Evolutionary conservation across 2,329 filamentous ascomycete genomes (phyloP), one percentile per base, ranked within the genome.

Genomic region (Rhynchosporium graminicola): DNA sequence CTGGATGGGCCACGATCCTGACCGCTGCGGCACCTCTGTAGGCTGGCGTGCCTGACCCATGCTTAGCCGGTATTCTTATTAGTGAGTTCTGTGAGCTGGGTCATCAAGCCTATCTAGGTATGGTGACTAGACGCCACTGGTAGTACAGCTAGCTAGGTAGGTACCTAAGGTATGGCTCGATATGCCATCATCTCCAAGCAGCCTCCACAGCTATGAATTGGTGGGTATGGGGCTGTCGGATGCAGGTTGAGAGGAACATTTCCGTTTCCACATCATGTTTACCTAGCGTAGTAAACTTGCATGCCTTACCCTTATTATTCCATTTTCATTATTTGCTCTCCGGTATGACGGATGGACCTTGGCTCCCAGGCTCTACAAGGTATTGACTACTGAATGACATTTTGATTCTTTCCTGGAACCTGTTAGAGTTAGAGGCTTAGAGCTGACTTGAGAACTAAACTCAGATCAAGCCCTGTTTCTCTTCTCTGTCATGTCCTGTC

Each of bases 181-280:
- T 20, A 38, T 51, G 43, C 43, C 40, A 56, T 59, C 56, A 59
- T 38, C 61, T 28, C 15, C 29, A 54, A 4, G 45, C 26, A n/a
- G 36, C 31, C 42, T 45, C 46, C 40, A 57, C 62, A 60, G 57
- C 59, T 47, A 54, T n/a, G 8, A 6, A 15, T n/a, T n/a, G 5
- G 42, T 36, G 9, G 33, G 33, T 36, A 36, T 5, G 33, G 38
- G 50, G 33, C 26, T 20, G 40, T 28, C 51, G 51, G 51, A 54
- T 54, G 51, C 33, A 42, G 20, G 20, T 20, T 20, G 51, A 42
- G 33, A 42, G 13, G 51, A 29, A 54, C 51, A 26, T 54, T 54
- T 20, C 50, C 50, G 33, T 54, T 7, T 36, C 40, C 50, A 40
- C n/a, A 54, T 54, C 20, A 42, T 54, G 51, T 33, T 40, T 38